phyloP scores from a whole-genome alignment of 2,329 filamentous ascomycete species.

The Colletotrichum incanum region DNA sequence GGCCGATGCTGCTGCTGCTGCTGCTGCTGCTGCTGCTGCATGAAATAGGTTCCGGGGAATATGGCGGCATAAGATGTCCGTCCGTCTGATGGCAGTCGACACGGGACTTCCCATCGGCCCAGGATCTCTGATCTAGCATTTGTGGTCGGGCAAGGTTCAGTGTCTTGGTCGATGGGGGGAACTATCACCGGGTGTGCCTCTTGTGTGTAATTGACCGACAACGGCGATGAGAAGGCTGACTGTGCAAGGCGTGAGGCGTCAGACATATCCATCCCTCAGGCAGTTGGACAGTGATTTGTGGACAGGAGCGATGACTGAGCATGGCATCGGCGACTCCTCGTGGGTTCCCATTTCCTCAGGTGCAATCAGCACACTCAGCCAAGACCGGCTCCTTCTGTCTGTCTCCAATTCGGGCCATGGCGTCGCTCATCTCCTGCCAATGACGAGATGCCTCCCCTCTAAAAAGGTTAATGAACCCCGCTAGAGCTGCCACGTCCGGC shows the following conservation, averaged over 20 bases:
- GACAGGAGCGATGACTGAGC: not conserved
- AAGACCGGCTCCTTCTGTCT: not conserved
- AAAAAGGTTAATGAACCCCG: conserved; percentile 44
- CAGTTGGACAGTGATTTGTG: not conserved
- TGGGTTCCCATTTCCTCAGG: not conserved
- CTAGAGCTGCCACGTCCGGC: conserved; percentile 42
- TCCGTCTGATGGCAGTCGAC: conserved; percentile 35
- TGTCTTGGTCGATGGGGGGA: not conserved
- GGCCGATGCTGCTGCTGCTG: not conserved
- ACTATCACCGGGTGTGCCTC: too few relatives aligned
- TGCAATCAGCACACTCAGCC: not conserved
- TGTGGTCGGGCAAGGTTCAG: not conserved
- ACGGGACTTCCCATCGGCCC: conserved; percentile 30
- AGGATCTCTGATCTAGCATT: conserved; percentile 10
- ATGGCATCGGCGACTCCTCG: not conserved
- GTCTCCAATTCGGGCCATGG: conserved; percentile 35
- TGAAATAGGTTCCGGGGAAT: not conserved
- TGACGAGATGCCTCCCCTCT: conserved; percentile 39
- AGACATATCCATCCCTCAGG: not conserved
- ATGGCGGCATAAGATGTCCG: not conserved
- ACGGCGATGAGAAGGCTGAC: not conserved
- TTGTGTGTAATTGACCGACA: not conserved
- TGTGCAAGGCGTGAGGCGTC: not conserved
- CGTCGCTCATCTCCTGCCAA: conserved; percentile 39
- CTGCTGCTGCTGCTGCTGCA: not conserved